Percentiles rank a stretch among this genome's conserved stretches.
These are phyloP conservation scores for Edaphochlamys debaryana DNA, from an alignment of 139 green algal genomes.

Conservation along the genomic window DNA sequence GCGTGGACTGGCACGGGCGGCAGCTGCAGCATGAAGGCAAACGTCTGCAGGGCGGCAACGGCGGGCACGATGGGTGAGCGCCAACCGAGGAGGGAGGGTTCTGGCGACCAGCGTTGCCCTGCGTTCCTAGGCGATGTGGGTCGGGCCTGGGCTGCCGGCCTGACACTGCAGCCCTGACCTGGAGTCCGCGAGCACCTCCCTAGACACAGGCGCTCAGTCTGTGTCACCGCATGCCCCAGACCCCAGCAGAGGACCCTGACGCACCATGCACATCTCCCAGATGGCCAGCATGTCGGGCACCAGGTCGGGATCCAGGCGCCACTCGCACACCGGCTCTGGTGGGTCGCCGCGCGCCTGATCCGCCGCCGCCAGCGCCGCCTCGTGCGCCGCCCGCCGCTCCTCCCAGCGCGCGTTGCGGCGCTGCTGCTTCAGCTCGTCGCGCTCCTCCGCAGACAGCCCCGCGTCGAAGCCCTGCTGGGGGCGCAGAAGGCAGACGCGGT, in stretches of 20 bases:
- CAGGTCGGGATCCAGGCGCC: constrained; percentile 56
- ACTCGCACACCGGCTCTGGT: constrained; percentile 53
- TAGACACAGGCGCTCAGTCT: too few species aligned
- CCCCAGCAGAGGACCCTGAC: too few species aligned
- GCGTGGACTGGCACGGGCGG: constrained; percentile 73
- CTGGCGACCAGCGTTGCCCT: too few species aligned
- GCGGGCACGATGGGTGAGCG: too few species aligned
- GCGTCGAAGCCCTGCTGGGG: not conserved
- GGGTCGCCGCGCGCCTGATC: constrained; percentile 65
- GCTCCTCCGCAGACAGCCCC: not conserved
- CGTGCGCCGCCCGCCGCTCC: not conserved
- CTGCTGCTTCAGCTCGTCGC: constrained; percentile 35
- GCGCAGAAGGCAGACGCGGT: too few species aligned
- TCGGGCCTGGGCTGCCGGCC: too few species aligned
- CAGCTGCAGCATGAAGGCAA: constrained; percentile 73
- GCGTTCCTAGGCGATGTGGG: too few species aligned
- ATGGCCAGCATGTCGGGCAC: constrained; percentile 74
- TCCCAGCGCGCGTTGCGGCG: constrained; percentile 3
- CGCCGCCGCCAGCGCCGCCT: constrained; percentile 33
- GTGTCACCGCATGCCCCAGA: too few species aligned
- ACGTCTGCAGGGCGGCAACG: constrained; percentile 51
- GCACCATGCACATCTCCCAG: constrained; percentile 74
- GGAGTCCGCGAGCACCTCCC: too few species aligned
- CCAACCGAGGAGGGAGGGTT: too few species aligned
- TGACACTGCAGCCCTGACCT: too few species aligned